Base-by-base conservation (phyloP, 768 basidiomycete genomes). In the Scleroderma citrinum region DNA sequence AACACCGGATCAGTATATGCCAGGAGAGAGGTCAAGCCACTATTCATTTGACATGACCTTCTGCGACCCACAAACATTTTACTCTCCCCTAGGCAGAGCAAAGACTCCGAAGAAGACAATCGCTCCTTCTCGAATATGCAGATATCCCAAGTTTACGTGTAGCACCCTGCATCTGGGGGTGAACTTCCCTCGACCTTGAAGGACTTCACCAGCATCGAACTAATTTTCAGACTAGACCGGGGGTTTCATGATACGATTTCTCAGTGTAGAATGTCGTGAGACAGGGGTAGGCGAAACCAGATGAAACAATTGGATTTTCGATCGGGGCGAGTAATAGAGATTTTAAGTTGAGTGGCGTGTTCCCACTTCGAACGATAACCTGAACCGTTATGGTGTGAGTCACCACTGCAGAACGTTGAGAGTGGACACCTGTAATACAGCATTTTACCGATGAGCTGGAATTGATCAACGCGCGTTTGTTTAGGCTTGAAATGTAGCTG, bases 131-230 rank as follows among this genome's bases (percentile, higher is more conserved):
- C n/a, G n/a, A n/a, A n/a, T n/a, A n/a, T 24, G 12, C 55, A 87
- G 80, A 80, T 83, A 40, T 80, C 87, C 10, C 88, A 91, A 70
- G 64, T 91, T n/a, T 92, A 90, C 66, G 24, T 91, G 23, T 77
- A 85, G 62, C 79, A 82, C 70, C 84, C 85, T 0, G 46, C 69
- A 0, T 77, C 76, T 0, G 72, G 83, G 3, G 75, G 74, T 32
- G 85, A 89, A 59, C 88, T 87, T 2, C 87, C 87, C 0, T 80
- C 78, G 3, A 60, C 90, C 29, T 71, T 87, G 29, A 80, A 76
- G 53, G 87, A 87, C 2, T 90, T 91, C 70, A 77, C 76, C 13
- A 71, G 85, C 58, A 67, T 82, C 26, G 70, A 72, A 8, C 54
- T 86, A 0, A 42, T 57, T 2, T 73, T 2, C 62, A 81, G 59